These are phyloP conservation scores for Pythium phragmiticola DNA, from an alignment of 352 stramenopile species.

Conservation along the genomic window DNA sequence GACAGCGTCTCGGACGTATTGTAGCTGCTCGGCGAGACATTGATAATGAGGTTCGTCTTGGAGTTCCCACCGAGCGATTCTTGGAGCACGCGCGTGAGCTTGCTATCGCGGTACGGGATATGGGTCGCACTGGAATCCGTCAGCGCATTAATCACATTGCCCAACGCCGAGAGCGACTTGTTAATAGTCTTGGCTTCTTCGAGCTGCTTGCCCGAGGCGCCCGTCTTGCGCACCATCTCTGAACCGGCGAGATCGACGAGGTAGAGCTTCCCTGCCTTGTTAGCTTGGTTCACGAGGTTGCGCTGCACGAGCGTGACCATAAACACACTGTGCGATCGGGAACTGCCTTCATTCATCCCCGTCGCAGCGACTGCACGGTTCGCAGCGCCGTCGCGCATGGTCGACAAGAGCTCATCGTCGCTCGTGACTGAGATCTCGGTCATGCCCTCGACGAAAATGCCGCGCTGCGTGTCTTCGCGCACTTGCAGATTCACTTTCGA, in stretches of 20 bases:
- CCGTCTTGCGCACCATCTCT: constrained; percentile 94
- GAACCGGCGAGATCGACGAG: constrained; percentile 94
- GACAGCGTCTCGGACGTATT: constrained; percentile 92
- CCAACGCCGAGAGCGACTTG: constrained; percentile 91
- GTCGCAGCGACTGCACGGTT: constrained; percentile 89
- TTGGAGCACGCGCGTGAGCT: constrained; percentile 91
- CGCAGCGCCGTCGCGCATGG: constrained; percentile 76
- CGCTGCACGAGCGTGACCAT: constrained; percentile 89
- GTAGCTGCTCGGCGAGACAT: constrained; percentile 87
- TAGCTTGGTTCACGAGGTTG: constrained; percentile 85
- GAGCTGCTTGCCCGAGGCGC: constrained; percentile 85
- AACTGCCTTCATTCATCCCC: constrained; percentile 94
- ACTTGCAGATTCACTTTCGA: constrained; percentile 91
- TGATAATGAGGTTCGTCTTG: constrained; percentile 93
- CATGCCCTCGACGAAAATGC: constrained; percentile 93
- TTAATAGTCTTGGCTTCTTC: constrained; percentile 97
- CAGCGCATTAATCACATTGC: constrained; percentile 94
- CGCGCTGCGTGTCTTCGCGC: constrained; percentile 82
- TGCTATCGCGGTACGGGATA: constrained; percentile 90
- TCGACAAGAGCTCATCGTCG: constrained; percentile 83
- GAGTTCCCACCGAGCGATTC: constrained; percentile 94
- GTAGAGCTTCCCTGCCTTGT: constrained; percentile 89
- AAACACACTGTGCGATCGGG: constrained; percentile 90
- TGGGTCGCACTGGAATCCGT: constrained; percentile 79
- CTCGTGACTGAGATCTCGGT: constrained; percentile 93